Base-by-base conservation (phyloP, 148 eudicot species). In the Dysphania ambrosioides region DNA sequence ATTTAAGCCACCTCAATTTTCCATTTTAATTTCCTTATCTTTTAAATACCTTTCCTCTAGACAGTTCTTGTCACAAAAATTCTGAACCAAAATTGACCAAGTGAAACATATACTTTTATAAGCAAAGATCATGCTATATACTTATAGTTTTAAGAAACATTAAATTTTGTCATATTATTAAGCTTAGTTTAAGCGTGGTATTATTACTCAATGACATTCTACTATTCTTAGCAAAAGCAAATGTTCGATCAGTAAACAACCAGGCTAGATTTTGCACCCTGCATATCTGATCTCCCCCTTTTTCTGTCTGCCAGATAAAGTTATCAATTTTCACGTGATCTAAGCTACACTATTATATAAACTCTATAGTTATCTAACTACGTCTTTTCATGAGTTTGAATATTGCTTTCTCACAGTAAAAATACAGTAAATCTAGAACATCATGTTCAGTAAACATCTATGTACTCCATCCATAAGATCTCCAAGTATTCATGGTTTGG, bases 31-130 rank as follows among this genome's bases (percentile, higher is more conserved):
- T 68, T 62, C 11, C 53, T 44, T 62, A 56, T 41, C 41, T 26
- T 44, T 73, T 63, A 18, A 64, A 71, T 80, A 62, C 75, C 67
- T 71, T 72, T 74, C n/a, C 68, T 81, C 70, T 77, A 23, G 82
- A 72, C 79, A 78, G 59, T 77, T 80, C 71, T 71, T 68, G 81
- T 59, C 83, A 81, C 11, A 31, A 77, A 66, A 49, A 55, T 47
- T 76, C 78, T 55, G 66, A 79, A 77, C 80, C 80, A 72, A 62
- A 64, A 76, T 83, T 83, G 85, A 83, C 85, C 68, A 61, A 2
- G 24, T 78, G 57, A 47, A 51, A 41, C 60, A 34, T 36, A 64
- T 55, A 36, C 36, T 71, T 32, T 71, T 44, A 26, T 0, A 32
- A 65, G 69, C 47, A 57, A 34, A 51, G 65, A 29, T 64, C 38